Percentiles rank a stretch among this genome's conserved stretches.
phyloP scores from a whole-genome alignment of 345 rosid species.

The Bretschneidera sinensis region DNA sequence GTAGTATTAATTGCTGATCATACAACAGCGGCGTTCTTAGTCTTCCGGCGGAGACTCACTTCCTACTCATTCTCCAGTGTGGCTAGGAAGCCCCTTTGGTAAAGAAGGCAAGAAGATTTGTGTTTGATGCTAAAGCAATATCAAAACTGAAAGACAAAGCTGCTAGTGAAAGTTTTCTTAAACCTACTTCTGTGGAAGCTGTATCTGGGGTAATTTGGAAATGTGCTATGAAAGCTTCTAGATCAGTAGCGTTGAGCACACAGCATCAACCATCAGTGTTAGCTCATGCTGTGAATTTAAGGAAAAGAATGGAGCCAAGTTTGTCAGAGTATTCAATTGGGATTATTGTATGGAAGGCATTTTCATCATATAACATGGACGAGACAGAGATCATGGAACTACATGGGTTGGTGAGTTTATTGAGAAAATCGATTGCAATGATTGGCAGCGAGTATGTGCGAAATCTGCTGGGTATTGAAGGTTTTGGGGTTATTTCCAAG shows the following conservation, averaged over 20 bases:
- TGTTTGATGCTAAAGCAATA: slow-evolving; percentile 5
- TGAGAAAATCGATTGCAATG: not conserved
- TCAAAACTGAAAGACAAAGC: not conserved
- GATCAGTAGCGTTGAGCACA: not conserved
- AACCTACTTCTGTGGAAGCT: not conserved
- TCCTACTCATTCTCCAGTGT: not conserved
- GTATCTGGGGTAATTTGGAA: not conserved
- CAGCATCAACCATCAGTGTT: not conserved
- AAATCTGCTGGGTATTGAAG: not conserved
- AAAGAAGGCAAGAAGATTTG: not conserved
- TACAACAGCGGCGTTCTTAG: no score
- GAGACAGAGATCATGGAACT: not conserved
- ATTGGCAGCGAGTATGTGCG: not conserved
- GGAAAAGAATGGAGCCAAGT: not conserved
- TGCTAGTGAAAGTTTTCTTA: not conserved
- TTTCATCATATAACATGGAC: not conserved
- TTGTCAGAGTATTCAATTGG: not conserved
- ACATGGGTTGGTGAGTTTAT: not conserved
- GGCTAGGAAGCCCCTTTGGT: not conserved
- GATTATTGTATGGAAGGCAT: not conserved
- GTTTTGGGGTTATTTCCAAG: not conserved
- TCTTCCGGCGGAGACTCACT: not conserved
- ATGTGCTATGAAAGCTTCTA: not conserved
- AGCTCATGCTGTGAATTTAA: not conserved
- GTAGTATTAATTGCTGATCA: no score